Percentiles rank a stretch among this genome's conserved stretches.
phyloP scores from a whole-genome alignment of 2,329 filamentous ascomycete species.

The Sarocladium kiliense region DNA sequence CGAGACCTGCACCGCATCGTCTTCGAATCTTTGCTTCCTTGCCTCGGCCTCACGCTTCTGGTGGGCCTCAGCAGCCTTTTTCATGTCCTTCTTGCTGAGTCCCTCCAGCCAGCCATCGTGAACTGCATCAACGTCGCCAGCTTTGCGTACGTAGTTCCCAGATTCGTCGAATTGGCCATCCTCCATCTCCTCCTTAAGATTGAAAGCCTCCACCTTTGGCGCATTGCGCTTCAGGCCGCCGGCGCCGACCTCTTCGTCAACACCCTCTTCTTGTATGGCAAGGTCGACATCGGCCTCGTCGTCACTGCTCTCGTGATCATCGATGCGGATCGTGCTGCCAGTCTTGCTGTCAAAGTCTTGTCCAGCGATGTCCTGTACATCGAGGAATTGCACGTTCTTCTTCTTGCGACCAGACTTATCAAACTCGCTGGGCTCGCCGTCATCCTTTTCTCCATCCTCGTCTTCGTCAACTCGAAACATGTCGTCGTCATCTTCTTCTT shows the following conservation, averaged over 20 bases:
- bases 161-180: constrained; percentile 88
- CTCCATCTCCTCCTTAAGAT: constrained; percentile 84
- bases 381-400: constrained; percentile 57
- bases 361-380: constrained; percentile 65
- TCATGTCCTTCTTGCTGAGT: constrained; percentile 90
- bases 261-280: constrained; percentile 66
- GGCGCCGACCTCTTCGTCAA: constrained; percentile 86
- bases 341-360: constrained; percentile 70
- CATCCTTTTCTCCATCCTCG: constrained; percentile 29
- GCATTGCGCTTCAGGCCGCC: constrained; percentile 90
- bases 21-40: constrained; percentile 62
- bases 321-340: constrained; percentile 64
- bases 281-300: constrained; percentile 65
- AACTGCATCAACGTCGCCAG: constrained; percentile 78
- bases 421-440: constrained; percentile 27
- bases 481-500: constrained; percentile 57
- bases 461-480: constrained; percentile 77
- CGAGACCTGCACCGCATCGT: constrained; percentile 68
- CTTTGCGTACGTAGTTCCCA: constrained; percentile 89
- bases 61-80: constrained; percentile 77
- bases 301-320: constrained; percentile 51
- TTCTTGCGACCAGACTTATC: constrained; percentile 49
- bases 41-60: constrained; percentile 78
- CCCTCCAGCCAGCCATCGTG: constrained; percentile 94
- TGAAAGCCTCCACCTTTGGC: constrained; percentile 93